A percentile compares a stretch with the other conserved stretches of the same genome.
These are phyloP conservation scores for Rhazya stricta DNA, from an alignment of 257 asterid species.

Conservation along the genomic window DNA sequence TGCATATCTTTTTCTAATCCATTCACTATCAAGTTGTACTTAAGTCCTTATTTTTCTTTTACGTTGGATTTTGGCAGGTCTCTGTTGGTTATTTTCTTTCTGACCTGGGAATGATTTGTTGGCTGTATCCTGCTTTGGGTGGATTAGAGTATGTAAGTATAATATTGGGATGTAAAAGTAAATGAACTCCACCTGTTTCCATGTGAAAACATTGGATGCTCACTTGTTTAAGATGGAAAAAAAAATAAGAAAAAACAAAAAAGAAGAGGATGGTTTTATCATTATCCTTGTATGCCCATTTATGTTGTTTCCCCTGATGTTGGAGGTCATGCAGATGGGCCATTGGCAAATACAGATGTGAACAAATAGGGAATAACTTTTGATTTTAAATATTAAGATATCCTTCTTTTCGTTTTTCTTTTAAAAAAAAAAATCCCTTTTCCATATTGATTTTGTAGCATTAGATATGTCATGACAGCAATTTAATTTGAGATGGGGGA, in stretches of 20 bases:
- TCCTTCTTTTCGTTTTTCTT: not conserved
- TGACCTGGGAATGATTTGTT: conserved; percentile 93
- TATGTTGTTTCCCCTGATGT: not conserved
- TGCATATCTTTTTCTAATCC: not conserved
- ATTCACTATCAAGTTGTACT: not conserved
- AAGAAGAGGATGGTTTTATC: not conserved
- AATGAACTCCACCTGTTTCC: not conserved
- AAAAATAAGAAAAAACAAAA: no score
- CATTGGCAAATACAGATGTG: not conserved
- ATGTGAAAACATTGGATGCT: no score
- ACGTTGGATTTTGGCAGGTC: conserved; percentile 40
- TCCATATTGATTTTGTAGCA: not conserved
- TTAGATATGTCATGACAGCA: not conserved
- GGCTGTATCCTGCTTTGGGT: conserved; percentile 90
- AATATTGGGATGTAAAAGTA: not conserved
- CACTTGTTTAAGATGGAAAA: not conserved
- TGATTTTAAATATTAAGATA: not conserved
- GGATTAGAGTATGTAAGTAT: conserved; percentile 89
- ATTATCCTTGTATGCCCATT: not conserved
- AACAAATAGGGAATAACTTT: not conserved
- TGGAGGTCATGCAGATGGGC: not conserved
- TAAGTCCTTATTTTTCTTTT: conserved; percentile 13
- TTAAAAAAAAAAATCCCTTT: no score
- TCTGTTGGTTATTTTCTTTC: conserved; percentile 88
- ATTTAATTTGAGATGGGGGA: not conserved